Base-by-base conservation (phyloP, 129 eudicot genomes). In the Ambrosia trifida region DNA sequence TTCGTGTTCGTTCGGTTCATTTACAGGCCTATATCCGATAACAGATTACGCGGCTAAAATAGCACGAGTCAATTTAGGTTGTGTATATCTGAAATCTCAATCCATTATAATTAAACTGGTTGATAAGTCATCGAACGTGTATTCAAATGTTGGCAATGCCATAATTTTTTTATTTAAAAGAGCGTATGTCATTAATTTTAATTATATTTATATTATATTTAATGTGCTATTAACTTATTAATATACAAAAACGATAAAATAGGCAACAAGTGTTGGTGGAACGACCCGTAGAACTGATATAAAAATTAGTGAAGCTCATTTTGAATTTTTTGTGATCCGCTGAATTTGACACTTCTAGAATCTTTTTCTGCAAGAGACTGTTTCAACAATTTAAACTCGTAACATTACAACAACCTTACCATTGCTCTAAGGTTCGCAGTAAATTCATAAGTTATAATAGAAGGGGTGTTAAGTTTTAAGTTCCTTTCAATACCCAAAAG, bases 401-500 rank as follows among this genome's bases (percentile, higher is more conserved):
- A 4, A 35, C 38, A 5, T 35, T 3, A 2, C 6, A 35, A 35
- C 38, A 35, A 35, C 38, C 38, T 35, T 35, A 35, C 4, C 38
- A 2, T 35, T 35, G 38, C 38, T 35, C 6, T 5, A 35, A 5
- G 5, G 6, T 35, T 35, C 6, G 5, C 38, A 1, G 2, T 35
- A 3, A 35, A 35, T 3, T 35, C 6, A 35, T 3, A 35, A 35
- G 6, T 35, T 35, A 35, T 35, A 35, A 35, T 35, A 35, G 5
- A 35, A 35, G 41, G 41, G 41, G 41, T 36, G 41, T 36, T 36
- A 36, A 36, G 7, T 36, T 6, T 36, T 36, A 30, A 11, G 52
- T 52, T 68, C 28, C 57, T 54, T 52, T 41, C 18, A 20, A 2
- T 52, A 24, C 40, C 58, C 65, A 54, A 68, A 70, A 53, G 7